Conservation (phyloP, 164 flowering plant species). For the Stephania japonica region DNA sequence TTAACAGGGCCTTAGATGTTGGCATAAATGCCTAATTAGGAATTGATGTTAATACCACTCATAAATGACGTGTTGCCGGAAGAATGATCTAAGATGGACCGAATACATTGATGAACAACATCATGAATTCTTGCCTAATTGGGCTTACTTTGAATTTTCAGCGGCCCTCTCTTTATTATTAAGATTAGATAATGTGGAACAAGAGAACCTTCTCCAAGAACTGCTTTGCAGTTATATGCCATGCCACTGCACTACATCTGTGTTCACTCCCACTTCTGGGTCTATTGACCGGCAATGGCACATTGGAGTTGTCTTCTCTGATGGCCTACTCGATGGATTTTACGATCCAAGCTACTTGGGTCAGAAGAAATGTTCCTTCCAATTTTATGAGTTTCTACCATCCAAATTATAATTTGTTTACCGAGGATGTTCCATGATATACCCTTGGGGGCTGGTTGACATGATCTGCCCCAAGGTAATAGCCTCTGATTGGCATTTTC, state of each 20-base stretch:
- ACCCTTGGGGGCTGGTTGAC: slow-evolving; percentile 25
- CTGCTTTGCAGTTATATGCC: neutral
- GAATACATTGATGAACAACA: neutral
- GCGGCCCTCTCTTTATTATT: slow-evolving; percentile 3
- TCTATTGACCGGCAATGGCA: slow-evolving; percentile 8
- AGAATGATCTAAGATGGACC: neutral
- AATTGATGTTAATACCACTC: slow-evolving; percentile 6
- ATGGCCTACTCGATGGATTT: slow-evolving; percentile 10
- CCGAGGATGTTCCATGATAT: slow-evolving; percentile 12
- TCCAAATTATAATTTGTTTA: slow-evolving; percentile 16
- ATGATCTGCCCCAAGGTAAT: slow-evolving; percentile 29
- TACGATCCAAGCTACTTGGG: slow-evolving; percentile 1
- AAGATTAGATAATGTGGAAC: neutral
- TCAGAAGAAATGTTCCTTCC: slow-evolving; percentile 14
- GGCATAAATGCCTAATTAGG: neutral
- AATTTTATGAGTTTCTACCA: slow-evolving; percentile 4
- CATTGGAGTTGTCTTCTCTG: slow-evolving; percentile 1
- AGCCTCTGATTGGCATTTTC: slow-evolving; percentile 15
- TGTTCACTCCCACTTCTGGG: slow-evolving; percentile 7
- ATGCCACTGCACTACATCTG: neutral
- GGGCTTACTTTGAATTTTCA: slow-evolving; percentile 8
- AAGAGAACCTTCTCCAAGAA: neutral
- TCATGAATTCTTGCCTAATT: slow-evolving; percentile 4
- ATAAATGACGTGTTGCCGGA: slow-evolving; percentile 3
- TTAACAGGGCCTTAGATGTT: neutral